Base-by-base conservation (phyloP, 2,329 filamentous ascomycete species). In the Diaporthe ilicicola region DNA sequence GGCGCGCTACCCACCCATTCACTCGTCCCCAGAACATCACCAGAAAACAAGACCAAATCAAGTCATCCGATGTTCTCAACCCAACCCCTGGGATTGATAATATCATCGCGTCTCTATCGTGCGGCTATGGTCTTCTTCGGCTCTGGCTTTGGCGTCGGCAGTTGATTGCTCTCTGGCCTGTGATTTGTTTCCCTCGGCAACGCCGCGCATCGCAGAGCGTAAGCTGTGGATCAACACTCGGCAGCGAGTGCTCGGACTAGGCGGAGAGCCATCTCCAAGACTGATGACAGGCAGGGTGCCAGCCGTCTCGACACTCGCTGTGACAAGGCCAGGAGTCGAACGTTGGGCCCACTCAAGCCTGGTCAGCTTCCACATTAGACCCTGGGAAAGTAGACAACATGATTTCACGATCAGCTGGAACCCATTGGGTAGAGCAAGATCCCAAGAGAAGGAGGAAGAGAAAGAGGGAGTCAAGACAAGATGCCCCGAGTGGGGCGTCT, bases 381-480 rank as follows among this genome's bases (percentile, higher is more conserved):
- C 34, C 51, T 39, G 46, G 10, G 17, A 39, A 24, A 8, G 24
- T 15, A 32, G 17, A 2, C 24, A 51, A 27, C 34, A 55, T 61
- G 46, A 4, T 22, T 29, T 19, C 51, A 17, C 15, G 29, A 55
- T 27, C 70, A 56, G 54, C 37, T 34, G 53, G 37, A 13, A 22
- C 34, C 17, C 27, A 32, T 54, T 46, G 34, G 44, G 10, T n/a
- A 27, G 10, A 42, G 17, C 61, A 12, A 32, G 42, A 29, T 22
- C 44, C 46, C 54, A 44, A 27, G 9, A 32, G 29, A 13, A 9
- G 17, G 2, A 34, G 55, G n/a, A 46, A 55, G 48, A 48, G 44
- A 27, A 56, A 39, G 56, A 74, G 69, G 44, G 70, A 54, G 61
- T 59, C 46, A 50, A 39, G 56, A 32, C 50, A 53, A 27, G 22